A percentile compares a stretch with the other conserved stretches of the same genome.
Evolutionary conservation across 495 filamentous ascomycete species (phyloP).

Genomic region (Penicillium cinerascens): DNA sequence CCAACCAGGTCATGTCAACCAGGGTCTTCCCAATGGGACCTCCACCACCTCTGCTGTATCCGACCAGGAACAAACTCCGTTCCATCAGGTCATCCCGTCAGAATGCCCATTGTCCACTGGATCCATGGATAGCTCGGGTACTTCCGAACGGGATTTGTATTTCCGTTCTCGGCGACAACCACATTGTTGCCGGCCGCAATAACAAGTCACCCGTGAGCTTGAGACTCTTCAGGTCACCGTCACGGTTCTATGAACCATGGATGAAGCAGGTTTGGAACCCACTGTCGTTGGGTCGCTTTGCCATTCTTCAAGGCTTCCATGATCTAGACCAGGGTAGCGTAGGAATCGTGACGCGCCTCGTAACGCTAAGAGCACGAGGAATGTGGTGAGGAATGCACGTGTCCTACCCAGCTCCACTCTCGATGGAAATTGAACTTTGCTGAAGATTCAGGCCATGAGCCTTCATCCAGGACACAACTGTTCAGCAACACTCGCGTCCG

Average conservation of each 20-base stretch:
- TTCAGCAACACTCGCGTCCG: not conserved
- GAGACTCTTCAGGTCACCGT: not conserved
- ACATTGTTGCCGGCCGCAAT: not conserved
- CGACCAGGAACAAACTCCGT: no score
- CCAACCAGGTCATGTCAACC: not conserved
- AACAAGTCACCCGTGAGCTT: not conserved
- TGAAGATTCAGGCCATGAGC: not conserved
- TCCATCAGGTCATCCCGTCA: not conserved
- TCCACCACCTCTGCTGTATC: not conserved
- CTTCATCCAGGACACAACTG: not conserved
- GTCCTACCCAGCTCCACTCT: constrained; percentile 13
- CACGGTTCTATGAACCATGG: not conserved
- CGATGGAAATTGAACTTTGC: not conserved
- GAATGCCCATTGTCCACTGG: not conserved
- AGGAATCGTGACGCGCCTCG: constrained; percentile 5
- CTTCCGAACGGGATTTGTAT: not conserved
- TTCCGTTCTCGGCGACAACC: constrained; percentile 8
- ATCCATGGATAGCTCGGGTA: constrained; percentile 5
- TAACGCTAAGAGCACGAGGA: constrained; percentile 16
- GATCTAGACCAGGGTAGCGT: constrained; percentile 1
- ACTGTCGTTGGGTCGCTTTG: not conserved
- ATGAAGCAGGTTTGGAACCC: not conserved
- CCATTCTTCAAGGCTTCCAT: not conserved
- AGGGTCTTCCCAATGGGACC: not conserved
- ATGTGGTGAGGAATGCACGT: constrained; percentile 18